Conservation (phyloP, 306 rosid species). For the Cyclanthera cordifolia region DNA sequence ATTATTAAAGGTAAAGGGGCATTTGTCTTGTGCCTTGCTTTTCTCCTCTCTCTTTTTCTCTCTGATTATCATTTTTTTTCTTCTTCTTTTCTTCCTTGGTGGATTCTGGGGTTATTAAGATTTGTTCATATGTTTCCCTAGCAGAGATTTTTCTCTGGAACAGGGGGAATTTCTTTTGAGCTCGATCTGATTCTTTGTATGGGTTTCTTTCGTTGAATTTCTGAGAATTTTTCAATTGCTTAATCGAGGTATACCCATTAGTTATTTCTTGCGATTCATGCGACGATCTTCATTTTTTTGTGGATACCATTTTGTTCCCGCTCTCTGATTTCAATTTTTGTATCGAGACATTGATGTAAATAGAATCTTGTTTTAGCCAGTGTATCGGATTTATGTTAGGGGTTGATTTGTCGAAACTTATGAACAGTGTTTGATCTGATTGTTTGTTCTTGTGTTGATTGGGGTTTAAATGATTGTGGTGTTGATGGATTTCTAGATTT, state of each 20-base stretch:
- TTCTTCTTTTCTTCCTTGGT: slow-evolving; percentile 13
- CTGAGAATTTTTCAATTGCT: slow-evolving; percentile 24
- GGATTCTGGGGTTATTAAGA: slow-evolving; percentile 18
- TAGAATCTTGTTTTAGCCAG: neutral
- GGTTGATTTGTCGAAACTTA: neutral
- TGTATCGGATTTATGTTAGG: neutral
- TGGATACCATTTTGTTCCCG: neutral
- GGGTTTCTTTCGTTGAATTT: slow-evolving; percentile 21
- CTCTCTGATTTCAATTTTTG: neutral
- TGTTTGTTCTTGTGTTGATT: neutral
- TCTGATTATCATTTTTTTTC: slow-evolving; percentile 12
- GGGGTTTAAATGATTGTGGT: slow-evolving; percentile 1
- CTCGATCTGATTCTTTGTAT: slow-evolving; percentile 31
- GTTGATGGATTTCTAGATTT: slow-evolving; percentile 29
- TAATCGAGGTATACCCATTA: slow-evolving; percentile 44
- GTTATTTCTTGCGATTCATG: neutral
- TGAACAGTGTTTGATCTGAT: neutral
- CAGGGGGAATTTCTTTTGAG: slow-evolving; percentile 16
- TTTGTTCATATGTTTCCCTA: slow-evolving; percentile 34
- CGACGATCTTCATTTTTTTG: slow-evolving; percentile 22
- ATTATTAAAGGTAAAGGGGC: slow-evolving; percentile 36
- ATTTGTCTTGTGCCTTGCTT: slow-evolving; percentile 6
- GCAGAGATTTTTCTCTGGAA: slow-evolving; percentile 19
- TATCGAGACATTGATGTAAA: neutral
- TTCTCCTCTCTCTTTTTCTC: neutral